Evolutionary conservation across 2,329 filamentous ascomycete species (phyloP).

Genomic region (Tolypocladium tundrense): DNA sequence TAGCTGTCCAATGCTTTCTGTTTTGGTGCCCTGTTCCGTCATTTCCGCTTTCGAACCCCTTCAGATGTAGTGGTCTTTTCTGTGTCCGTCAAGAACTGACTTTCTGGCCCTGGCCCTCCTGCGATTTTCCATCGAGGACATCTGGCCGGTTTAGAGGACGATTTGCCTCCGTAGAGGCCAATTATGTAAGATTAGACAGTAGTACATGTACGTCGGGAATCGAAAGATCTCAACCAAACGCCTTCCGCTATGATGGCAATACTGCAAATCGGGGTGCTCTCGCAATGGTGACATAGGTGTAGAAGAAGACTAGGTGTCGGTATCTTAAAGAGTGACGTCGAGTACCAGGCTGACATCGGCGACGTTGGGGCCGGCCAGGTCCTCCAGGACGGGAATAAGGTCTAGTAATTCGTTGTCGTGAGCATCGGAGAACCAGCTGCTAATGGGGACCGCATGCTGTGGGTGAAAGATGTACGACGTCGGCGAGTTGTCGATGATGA

Average conservation of each 20-base stretch:
- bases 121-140: slow-evolving; percentile 3
- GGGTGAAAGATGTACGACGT: slow-evolving; percentile 99
- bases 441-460: slow-evolving; percentile 96
- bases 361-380: slow-evolving; percentile 80
- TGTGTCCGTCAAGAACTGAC: slow-evolving; percentile 9
- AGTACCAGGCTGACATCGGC: slow-evolving; percentile 95
- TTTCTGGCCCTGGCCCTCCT: slow-evolving; percentile 3
- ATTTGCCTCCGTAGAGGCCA: slow-evolving; percentile 5
- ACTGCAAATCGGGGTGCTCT: slow-evolving; percentile 23
- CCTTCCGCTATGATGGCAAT: slow-evolving; percentile 43
- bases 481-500: slow-evolving; percentile 98
- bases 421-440: slow-evolving; percentile 99
- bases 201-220: slow-evolving; percentile 41
- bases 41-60: slow-evolving; percentile 17
- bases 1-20: slow-evolving; percentile 15
- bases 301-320: slow-evolving; percentile 18
- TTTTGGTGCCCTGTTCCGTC: slow-evolving; percentile 3
- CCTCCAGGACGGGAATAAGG: slow-evolving; percentile 94
- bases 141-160: slow-evolving; percentile 1
- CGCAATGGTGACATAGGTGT: slow-evolving; percentile 16
- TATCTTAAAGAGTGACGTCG: slow-evolving; percentile 66
- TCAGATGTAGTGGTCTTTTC: slow-evolving; percentile 20
- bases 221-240: slow-evolving; percentile 40
- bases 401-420: slow-evolving; percentile 98
- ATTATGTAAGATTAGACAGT: slow-evolving; percentile 42